These are phyloP conservation scores for Toxicodendron radicans DNA, from an alignment of 345 rosid genomes.

Conservation along the genomic window DNA sequence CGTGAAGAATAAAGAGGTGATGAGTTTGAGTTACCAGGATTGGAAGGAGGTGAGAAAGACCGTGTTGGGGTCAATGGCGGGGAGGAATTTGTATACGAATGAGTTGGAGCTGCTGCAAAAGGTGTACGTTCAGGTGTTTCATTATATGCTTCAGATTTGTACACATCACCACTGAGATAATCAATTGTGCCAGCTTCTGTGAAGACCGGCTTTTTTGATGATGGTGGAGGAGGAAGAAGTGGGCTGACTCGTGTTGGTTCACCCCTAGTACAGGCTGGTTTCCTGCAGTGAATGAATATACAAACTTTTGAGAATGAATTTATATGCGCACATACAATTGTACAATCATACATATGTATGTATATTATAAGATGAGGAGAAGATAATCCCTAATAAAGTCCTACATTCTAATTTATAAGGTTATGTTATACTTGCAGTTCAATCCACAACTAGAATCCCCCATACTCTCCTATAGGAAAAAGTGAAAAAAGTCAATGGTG, in stretches of 20 bases:
- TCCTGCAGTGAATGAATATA: slow-evolving; percentile 32
- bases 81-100: slow-evolving; percentile 36
- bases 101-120: slow-evolving; percentile 32
- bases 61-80: slow-evolving; percentile 38
- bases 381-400: background rate
- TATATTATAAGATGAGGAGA: background rate
- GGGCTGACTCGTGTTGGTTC: slow-evolving; percentile 45
- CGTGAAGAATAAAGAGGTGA: slow-evolving; percentile 35
- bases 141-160: slow-evolving; percentile 54
- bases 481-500: too few relatives aligned
- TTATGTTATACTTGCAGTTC: background rate
- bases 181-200: slow-evolving; percentile 51
- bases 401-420: background rate
- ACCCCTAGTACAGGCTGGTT: slow-evolving; percentile 34
- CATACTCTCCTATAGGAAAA: too few relatives aligned
- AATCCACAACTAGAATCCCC: too few relatives aligned
- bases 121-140: slow-evolving; percentile 35
- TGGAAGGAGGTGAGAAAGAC: slow-evolving; percentile 24
- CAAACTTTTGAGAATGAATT: background rate
- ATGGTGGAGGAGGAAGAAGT: slow-evolving; percentile 84
- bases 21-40: slow-evolving; percentile 21
- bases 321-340: background rate
- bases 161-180: slow-evolving; percentile 88
- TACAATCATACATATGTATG: background rate
- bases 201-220: slow-evolving; percentile 64